Base-by-base conservation (phyloP, 352 stramenopile genomes). In the Globisporangium yorkense region DNA sequence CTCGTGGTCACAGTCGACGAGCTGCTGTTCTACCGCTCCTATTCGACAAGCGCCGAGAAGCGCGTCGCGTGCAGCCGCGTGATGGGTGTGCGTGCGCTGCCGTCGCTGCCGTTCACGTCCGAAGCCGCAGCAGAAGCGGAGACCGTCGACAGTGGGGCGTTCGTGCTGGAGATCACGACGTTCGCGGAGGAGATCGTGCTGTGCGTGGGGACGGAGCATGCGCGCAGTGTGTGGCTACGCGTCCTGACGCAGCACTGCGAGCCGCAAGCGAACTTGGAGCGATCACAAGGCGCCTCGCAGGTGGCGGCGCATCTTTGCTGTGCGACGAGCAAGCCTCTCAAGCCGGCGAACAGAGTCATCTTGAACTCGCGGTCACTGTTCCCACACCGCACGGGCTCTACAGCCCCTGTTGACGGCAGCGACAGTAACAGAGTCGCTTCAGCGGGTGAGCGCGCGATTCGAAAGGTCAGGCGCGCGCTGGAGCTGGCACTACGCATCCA, bases 111-210 rank as follows among this genome's bases (percentile, higher is more conserved):
- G 13, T 27, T 45, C 16, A 9, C 20, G 15, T 10, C 9, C 9
- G 13, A 31, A 59, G 8, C 21, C 84, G 12, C 74, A 8, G 68
- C 65, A 49, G 48, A 39, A 4, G 51, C 57, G 20, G 51, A 37
- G 8, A 59, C 20, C 1, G 57, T 62, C 24, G 63, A 73, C 7
- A 48, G 31, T 5, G 67, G 61, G 49, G 75, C 67, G 47, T 92
- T 79, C 62, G 78, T 71, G 18, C 61, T 92, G 13, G 72, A 88
- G 56, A 80, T 92, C 57, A 86, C 71, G 44, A 90, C 75, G 18
- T 83, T 92, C 50, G 76, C 76, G 0, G 80, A 92, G 50, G 76
- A 92, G 63, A 84, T 90, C 45, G 67, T 88, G 18, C 55, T 92
- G n/a, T 90, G 78, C 50, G 72, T 90, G 18, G 67, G 70, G 20